phyloP scores from a whole-genome alignment of 2,329 filamentous ascomycete genomes.

The Mariannaea elegans region DNA sequence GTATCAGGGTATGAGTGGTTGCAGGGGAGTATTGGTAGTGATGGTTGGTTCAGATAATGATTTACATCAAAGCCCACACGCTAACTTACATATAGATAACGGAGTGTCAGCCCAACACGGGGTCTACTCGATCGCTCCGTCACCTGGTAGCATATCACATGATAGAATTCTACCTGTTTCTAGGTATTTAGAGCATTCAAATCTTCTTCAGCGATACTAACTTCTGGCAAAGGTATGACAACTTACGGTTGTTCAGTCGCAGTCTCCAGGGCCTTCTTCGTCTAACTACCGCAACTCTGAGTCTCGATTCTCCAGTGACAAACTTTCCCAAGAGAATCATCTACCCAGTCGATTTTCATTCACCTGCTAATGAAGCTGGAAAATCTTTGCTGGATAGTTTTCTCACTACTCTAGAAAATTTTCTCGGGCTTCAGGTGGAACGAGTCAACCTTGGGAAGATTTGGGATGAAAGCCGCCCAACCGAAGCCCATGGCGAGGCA shows the following conservation, averaged over 20 bases:
- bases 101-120: conserved; percentile 38
- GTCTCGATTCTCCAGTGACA: not conserved
- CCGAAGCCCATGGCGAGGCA: not conserved
- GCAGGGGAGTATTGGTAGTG: conserved; percentile 47
- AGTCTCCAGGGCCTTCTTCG: conserved; percentile 38
- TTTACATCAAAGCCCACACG: not conserved
- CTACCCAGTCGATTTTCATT: conserved; percentile 37
- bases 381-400: conserved; percentile 33
- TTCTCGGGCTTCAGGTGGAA: conserved; percentile 29
- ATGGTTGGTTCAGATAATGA: conserved; percentile 41
- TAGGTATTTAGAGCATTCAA: conserved; percentile 25
- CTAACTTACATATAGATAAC: conserved; percentile 37
- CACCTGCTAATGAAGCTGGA: conserved; percentile 11
- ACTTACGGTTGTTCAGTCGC: conserved; percentile 35
- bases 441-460: conserved; percentile 20
- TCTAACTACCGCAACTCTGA: conserved; percentile 27
- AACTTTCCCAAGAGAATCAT: conserved; percentile 33
- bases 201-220: not conserved
- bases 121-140: conserved; percentile 42
- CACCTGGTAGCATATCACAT: conserved; percentile 22
- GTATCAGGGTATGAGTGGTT: conserved; percentile 54
- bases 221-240: conserved; percentile 27
- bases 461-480: conserved; percentile 31
- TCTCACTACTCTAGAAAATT: conserved; percentile 35
- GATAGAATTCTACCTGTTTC: conserved; percentile 27